Base-by-base conservation (phyloP, 2,329 filamentous ascomycete genomes). In the Colletotrichum sp. region DNA sequence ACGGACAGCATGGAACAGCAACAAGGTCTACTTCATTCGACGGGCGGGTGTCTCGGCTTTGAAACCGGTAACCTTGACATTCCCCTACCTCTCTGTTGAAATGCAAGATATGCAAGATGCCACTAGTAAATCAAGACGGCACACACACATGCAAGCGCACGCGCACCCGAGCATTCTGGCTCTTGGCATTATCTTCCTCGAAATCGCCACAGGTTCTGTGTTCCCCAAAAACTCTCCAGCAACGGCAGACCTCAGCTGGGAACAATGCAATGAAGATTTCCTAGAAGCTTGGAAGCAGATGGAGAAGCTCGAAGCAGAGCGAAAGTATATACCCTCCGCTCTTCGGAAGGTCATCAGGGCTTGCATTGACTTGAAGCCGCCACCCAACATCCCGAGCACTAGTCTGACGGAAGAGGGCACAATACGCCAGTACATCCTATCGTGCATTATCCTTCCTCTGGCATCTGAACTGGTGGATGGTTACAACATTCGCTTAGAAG, bases 41-140 rank as follows among this genome's bases (percentile, higher is more conserved):
- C 21, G 57, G 5, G 2, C 57, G 0, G 28, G 16, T 2, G 16
- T 7, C 1, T 30, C 26, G 3, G 13, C 57, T 1, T 32, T 18
- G 0, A 60, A 60, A 8, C 28, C 28, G 26, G 57, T 60, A 0
- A 6, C 57, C 0, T 28, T 60, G 26, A 13, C 24, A 5, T 60
- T 60, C 7, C 57, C 57, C 4, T 60, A 60, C 1, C 16, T 60
- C 0, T 60, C 57, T 6, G 57, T 60, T 0, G 24, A 60, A 0
- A 30, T 60, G 5, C 16, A 30, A 2, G 24, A 60, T 3, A 13
- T 4, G 28, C 24, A 60, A 18, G 16, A 7, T 28, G 2, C 26
- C 0, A 12, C 13, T 5, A 15, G 21, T 2, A 16, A 1, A 4
- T 18, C 13, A 0, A 10, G 0, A 30, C 13, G 1, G 1, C 2